phyloP scores from a whole-genome alignment of 306 rosid species.

The Chamaecrista fasciculata region DNA sequence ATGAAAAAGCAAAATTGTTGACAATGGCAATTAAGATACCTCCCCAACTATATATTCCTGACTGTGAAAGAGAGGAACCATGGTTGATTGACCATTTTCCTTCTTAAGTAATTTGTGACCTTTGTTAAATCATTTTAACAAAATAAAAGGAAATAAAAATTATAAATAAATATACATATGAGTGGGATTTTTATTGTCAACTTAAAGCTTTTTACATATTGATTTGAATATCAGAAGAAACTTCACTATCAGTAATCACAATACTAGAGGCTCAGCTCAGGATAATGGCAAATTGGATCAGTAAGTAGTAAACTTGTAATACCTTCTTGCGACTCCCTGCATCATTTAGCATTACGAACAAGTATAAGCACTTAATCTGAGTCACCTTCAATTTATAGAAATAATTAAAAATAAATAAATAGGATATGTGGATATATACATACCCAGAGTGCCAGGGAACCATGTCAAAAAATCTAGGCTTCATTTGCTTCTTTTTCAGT shows the following conservation, averaged over 20 bases:
- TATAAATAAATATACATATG: not conserved
- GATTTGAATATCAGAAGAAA: not conserved
- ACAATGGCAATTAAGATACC: slow-evolving; percentile 29
- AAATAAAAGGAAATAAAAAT: not conserved
- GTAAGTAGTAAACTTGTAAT: not conserved
- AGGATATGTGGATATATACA: slow-evolving; percentile 13
- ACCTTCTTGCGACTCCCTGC: slow-evolving; percentile 57
- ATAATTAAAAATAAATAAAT: not conserved
- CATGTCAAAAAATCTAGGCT: slow-evolving; percentile 92
- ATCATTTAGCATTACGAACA: slow-evolving; percentile 31
- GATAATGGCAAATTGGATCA: not conserved
- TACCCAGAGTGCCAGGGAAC: slow-evolving; percentile 99
- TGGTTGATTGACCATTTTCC: slow-evolving; percentile 36
- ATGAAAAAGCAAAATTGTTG: not conserved
- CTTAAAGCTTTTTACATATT: too few species aligned
- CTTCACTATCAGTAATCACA: not conserved
- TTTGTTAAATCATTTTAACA: too few species aligned
- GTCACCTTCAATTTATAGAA: slow-evolving; percentile 26
- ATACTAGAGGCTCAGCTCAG: not conserved
- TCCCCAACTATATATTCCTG: slow-evolving; percentile 39
- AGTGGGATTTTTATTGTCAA: not conserved
- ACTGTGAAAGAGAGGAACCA: slow-evolving; percentile 38
- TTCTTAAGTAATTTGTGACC: slow-evolving; percentile 25
- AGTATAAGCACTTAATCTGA: slow-evolving; percentile 27
- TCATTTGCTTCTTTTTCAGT: slow-evolving; percentile 88